phyloP scores from a whole-genome alignment of 305 asterid species.

The Solanum hybrid region DNA sequence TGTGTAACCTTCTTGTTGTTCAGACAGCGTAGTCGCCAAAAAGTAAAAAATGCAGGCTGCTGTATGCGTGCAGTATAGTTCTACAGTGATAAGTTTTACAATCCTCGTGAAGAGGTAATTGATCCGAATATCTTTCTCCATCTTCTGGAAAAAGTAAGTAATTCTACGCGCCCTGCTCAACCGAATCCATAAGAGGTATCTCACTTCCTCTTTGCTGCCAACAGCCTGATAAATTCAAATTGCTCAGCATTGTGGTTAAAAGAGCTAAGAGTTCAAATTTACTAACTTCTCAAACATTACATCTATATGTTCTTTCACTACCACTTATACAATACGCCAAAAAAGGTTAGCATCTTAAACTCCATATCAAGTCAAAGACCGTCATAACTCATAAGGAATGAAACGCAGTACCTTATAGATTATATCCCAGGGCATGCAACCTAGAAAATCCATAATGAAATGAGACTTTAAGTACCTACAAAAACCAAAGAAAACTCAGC shows the following conservation, averaged over 20 bases:
- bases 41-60: slow-evolving; percentile 97
- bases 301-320: neutral
- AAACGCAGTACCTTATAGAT: slow-evolving; percentile 61
- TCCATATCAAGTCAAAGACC: neutral
- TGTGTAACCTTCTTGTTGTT: slow-evolving; percentile 71
- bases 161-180: slow-evolving; percentile 67
- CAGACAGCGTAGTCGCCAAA: slow-evolving; percentile 79
- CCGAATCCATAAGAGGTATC: slow-evolving; percentile 78
- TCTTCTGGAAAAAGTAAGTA: slow-evolving; percentile 38
- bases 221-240: slow-evolving; percentile 27
- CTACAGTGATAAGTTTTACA: slow-evolving; percentile 64
- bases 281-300: neutral
- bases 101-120: slow-evolving; percentile 79
- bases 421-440: slow-evolving; percentile 91
- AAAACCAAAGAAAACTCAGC: neutral
- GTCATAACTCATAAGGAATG: neutral
- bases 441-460: slow-evolving; percentile 57
- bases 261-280: neutral
- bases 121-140: slow-evolving; percentile 86
- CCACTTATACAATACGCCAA: neutral
- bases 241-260: neutral
- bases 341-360: neutral
- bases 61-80: slow-evolving; percentile 84
- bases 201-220: slow-evolving; percentile 61
- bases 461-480: slow-evolving; percentile 69